Conservation (phyloP, 495 filamentous ascomycete species). For the Tuber borchii region DNA sequence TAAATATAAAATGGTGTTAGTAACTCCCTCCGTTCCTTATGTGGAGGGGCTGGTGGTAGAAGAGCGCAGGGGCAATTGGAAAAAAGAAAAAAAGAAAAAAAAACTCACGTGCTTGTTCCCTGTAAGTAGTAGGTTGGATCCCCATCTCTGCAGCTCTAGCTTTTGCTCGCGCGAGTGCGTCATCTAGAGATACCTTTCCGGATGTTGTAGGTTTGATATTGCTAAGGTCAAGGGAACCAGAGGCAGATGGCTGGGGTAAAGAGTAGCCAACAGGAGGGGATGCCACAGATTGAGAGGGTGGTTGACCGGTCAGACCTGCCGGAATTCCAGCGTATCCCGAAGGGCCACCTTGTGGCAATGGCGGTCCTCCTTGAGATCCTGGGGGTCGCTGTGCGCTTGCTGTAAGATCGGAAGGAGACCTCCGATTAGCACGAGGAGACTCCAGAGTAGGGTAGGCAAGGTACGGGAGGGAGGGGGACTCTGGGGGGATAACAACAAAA, state of each 20-base stretch:
- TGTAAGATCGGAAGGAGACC: background rate
- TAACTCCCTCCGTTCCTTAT: background rate
- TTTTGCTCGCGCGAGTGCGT: conserved; percentile 67
- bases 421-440: conserved; percentile 23
- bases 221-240: conserved; percentile 67
- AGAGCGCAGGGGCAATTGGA: background rate
- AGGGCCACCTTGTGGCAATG: conserved; percentile 11
- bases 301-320: conserved; percentile 28
- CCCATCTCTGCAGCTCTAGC: conserved; percentile 66
- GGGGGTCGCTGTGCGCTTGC: conserved; percentile 28
- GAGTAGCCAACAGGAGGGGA: conserved; percentile 44
- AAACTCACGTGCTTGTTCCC: conserved; percentile 40
- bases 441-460: conserved; percentile 2
- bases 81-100: conserved; percentile 5
- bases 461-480: background rate
- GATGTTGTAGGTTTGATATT: conserved; percentile 65
- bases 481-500: background rate
- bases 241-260: conserved; percentile 61
- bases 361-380: conserved; percentile 26
- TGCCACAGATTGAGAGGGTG: conserved; percentile 20
- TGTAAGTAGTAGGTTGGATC: conserved; percentile 43
- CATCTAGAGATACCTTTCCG: conserved; percentile 64
- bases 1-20: conserved; percentile 5
- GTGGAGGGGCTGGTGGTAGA: background rate
- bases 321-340: conserved; percentile 34